Conservation (phyloP, 257 asterid species). For the Vinca minor region DNA sequence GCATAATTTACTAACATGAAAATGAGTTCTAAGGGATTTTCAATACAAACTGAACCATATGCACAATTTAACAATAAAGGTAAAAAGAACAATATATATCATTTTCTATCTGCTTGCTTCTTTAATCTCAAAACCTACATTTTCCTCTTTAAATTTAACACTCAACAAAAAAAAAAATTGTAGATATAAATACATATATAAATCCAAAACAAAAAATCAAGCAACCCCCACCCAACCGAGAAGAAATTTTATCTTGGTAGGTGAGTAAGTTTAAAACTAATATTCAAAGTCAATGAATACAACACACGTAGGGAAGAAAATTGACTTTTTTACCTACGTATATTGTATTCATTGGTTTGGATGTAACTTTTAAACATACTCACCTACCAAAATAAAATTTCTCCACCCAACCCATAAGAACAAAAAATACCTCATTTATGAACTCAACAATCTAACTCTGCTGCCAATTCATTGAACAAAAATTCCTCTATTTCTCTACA, state of each 20-base stretch:
- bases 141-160: not conserved
- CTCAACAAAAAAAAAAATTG: constrained; percentile 14
- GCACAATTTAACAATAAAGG: not conserved
- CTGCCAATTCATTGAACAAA: constrained; percentile 50
- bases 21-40: no score
- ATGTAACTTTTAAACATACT: no score
- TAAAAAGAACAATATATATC: not conserved
- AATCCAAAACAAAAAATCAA: not conserved
- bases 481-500: constrained; percentile 48
- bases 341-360: no score
- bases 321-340: no score
- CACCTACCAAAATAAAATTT: no score
- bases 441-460: constrained; percentile 37
- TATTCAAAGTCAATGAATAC: not conserved
- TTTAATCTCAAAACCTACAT: not conserved
- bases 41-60: not conserved
- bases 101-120: not conserved
- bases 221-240: constrained; percentile 37
- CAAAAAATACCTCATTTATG: constrained; percentile 15
- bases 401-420: no score
- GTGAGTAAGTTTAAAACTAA: no score
- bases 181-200: constrained; percentile 6
- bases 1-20: no score
- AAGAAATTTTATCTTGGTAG: no score
- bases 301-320: no score